phyloP scores from a whole-genome alignment of 2,329 filamentous ascomycete species.

The Proliferodiscus dingleyae region DNA sequence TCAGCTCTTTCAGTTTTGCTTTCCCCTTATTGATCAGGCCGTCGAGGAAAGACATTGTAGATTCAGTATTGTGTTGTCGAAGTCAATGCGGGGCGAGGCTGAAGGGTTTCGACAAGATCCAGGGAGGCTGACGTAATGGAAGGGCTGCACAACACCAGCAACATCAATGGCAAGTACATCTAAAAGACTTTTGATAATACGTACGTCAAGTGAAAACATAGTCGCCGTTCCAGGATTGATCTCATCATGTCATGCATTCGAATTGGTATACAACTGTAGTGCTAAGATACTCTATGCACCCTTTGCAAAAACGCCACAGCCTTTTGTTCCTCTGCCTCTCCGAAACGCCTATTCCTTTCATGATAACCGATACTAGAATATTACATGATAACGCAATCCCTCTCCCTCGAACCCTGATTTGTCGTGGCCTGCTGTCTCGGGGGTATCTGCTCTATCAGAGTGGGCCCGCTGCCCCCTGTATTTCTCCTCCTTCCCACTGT shows the following conservation, averaged over 20 bases:
- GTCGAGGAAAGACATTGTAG: constrained; percentile 20
- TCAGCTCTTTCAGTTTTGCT: constrained; percentile 19
- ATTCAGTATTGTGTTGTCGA: background rate
- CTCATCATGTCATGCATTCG: too few relatives aligned
- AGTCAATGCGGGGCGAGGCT: background rate
- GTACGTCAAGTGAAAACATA: too few relatives aligned
- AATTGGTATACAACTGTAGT: too few relatives aligned
- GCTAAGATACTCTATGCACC: too few relatives aligned
- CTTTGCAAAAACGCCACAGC: too few relatives aligned
- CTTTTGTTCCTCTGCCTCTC: too few relatives aligned
- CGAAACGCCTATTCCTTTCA: background rate
- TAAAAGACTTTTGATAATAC: too few relatives aligned
- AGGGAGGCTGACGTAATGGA: background rate
- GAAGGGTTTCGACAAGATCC: background rate
- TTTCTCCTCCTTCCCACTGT: constrained; percentile 2
- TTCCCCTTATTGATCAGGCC: constrained; percentile 22
- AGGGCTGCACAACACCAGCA: too few relatives aligned
- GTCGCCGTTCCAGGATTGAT: background rate
- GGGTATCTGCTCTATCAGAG: constrained; percentile 19
- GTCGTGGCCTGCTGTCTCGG: constrained; percentile 17
- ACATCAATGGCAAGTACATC: too few relatives aligned
- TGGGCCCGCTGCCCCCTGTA: constrained; percentile 10
- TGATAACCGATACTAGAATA: background rate
- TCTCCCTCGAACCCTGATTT: constrained; percentile 19
- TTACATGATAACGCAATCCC: constrained; percentile 27